These are phyloP conservation scores for Lichtheimia ramosa DNA, from an alignment of 371 early-diverging fungal genomes.

Conservation along the genomic window DNA sequence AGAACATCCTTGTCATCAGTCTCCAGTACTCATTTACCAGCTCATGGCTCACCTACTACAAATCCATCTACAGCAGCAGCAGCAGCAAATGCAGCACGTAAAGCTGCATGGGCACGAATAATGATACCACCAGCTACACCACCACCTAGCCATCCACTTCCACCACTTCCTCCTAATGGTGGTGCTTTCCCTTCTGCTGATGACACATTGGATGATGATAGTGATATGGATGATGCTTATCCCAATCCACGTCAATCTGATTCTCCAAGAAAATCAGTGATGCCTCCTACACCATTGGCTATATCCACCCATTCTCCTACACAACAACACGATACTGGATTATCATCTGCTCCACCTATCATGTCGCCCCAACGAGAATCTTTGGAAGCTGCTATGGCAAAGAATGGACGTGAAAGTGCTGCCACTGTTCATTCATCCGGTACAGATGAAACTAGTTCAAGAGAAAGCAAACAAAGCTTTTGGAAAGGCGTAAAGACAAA, in stretches of 20 bases:
- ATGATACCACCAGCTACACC: slow-evolving; percentile 13
- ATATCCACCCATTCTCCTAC: slow-evolving; percentile 10
- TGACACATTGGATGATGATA: neutral
- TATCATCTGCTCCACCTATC: neutral
- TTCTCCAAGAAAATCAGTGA: neutral
- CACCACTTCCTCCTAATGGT: slow-evolving; percentile 9
- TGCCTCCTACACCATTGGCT: slow-evolving; percentile 4
- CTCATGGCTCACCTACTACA: neutral
- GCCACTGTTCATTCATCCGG: neutral
- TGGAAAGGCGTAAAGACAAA: slow-evolving; percentile 32
- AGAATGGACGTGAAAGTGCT: neutral
- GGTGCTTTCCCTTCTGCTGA: too few relatives aligned
- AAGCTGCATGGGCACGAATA: slow-evolving; percentile 6
- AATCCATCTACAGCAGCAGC: slow-evolving; percentile 5
- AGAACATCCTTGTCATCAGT: neutral
- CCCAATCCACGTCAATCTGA: slow-evolving; percentile 1
- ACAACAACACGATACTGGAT: neutral
- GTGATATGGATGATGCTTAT: too few relatives aligned
- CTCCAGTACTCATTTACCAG: neutral
- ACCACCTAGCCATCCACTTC: slow-evolving; percentile 13
- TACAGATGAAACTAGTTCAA: neutral
- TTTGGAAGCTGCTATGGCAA: slow-evolving; percentile 1
- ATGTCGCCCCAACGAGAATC: slow-evolving; percentile 6
- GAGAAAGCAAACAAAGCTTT: slow-evolving; percentile 11
- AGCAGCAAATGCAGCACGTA: slow-evolving; percentile 5